These are phyloP conservation scores for Mangifera indica DNA, from an alignment of 345 rosid species.

Conservation along the genomic window DNA sequence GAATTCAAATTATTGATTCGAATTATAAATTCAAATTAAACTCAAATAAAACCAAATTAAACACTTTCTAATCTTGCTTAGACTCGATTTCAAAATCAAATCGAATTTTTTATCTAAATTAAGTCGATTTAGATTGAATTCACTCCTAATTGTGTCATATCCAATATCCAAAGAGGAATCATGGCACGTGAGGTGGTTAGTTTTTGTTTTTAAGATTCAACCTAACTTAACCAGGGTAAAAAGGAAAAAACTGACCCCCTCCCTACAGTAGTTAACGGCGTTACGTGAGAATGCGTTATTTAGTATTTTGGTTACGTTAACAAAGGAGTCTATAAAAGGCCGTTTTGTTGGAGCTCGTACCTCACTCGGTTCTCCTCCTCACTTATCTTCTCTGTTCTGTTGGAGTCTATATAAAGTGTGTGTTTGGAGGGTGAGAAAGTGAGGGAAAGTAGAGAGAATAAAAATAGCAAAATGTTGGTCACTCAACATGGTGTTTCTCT, in stretches of 20 bases:
- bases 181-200: background rate
- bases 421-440: slow-evolving; percentile 21
- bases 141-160: too few relatives aligned
- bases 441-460: slow-evolving; percentile 11
- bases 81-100: too few relatives aligned
- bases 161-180: too few relatives aligned
- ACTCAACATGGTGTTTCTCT: slow-evolving; percentile 28
- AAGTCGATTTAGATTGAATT: too few relatives aligned
- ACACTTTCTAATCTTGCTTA: too few relatives aligned
- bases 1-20: too few relatives aligned
- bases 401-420: slow-evolving; percentile 5
- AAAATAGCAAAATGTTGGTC: slow-evolving; percentile 33
- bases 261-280: background rate
- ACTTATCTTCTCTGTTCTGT: background rate
- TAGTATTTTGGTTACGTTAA: background rate
- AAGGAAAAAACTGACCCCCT: background rate
- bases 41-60: too few relatives aligned
- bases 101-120: too few relatives aligned
- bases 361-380: slow-evolving; percentile 22
- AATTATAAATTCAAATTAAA: too few relatives aligned
- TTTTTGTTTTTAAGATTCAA: slow-evolving; percentile 3
- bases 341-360: slow-evolving; percentile 49
- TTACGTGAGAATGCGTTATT: background rate
- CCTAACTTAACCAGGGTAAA: slow-evolving; percentile 20
- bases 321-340: slow-evolving; percentile 39